A percentile compares a stretch with the other conserved stretches of the same genome.
Evolutionary conservation across 2,329 filamentous ascomycete species (phyloP).

Genomic region (Corinectria fuckeliana): DNA sequence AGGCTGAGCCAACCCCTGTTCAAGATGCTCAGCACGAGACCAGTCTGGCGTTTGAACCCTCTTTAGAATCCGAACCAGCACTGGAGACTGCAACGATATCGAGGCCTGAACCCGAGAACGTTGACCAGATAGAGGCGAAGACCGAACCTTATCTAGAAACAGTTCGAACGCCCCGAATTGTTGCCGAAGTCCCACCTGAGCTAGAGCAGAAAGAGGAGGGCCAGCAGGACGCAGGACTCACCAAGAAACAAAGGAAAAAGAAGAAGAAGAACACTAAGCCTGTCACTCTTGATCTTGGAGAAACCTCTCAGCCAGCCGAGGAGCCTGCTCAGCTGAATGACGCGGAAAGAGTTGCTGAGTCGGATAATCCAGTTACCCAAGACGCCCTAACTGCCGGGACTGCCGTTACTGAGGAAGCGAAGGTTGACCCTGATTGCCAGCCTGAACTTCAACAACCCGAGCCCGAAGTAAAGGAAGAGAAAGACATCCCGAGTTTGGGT

Average conservation of each 20-base stretch:
- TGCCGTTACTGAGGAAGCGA: background rate
- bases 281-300: background rate
- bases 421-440: too few species aligned
- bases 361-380: background rate
- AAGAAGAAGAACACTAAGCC: constrained; percentile 12
- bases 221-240: background rate
- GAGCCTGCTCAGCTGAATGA: background rate
- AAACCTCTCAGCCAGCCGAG: background rate
- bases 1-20: background rate
- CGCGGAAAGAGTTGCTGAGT: background rate
- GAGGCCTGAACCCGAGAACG: background rate
- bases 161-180: background rate
- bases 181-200: background rate
- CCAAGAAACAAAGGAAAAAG: constrained; percentile 3
- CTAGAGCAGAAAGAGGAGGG: background rate
- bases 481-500: background rate
- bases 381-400: background rate
- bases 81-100: background rate
- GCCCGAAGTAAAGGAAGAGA: background rate
- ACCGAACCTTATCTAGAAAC: background rate
- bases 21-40: background rate
- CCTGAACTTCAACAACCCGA: background rate
- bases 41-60: background rate
- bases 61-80: background rate
- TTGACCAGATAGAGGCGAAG: background rate